Base-by-base conservation (phyloP, 2,329 filamentous ascomycete species). In the Aureobasidium lini region DNA sequence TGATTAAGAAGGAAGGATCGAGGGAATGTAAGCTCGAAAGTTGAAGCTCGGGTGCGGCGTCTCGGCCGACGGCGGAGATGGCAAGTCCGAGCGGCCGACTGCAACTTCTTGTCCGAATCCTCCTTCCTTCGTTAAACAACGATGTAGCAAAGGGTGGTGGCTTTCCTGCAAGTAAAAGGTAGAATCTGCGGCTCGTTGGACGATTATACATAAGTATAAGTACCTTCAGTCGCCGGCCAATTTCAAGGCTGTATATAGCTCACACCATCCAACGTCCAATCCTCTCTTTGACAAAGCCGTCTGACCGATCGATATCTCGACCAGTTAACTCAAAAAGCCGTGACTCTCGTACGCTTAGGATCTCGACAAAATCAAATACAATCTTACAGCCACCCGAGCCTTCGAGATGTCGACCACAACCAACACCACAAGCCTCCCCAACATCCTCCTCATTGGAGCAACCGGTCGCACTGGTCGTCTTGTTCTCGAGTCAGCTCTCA, bases 401-500 rank as follows among this genome's bases (percentile, higher is more conserved):
- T n/a, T 13, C 13, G 40, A 2, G 6, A 40, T 37, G 36, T 29
- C 23, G 23, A 39, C 15, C 9, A 10, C n/a, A 9, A 23, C 36
- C 15, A 43, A 15, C 11, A 23, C 37, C 7, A 54, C 9, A 37
- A 23, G 15, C n/a, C 50, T 54, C n/a, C 39, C 50, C 2, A 18
- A 57, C 32, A 46, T 80, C 62, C 73, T 80, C 61, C 65, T 79
- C 58, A 66, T 79, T 34, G 77, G 77, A 43, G 77, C 71, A 57
- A 76, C 70, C 39, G 78, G 79, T 40, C 74, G 74, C 60, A 78
- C 76, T 49, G 78, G 78, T 60, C 66, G 70, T 49, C 68, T 78
- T 29, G 69, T 77, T 56, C 67, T 79, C 53, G 56, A 73, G 23
- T 70, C 74, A 53, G 72, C 74, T 28, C 69, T 80, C 6, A 57